Conservation (phyloP, 495 filamentous ascomycete species). For the Hyaloscypha variabilis region DNA sequence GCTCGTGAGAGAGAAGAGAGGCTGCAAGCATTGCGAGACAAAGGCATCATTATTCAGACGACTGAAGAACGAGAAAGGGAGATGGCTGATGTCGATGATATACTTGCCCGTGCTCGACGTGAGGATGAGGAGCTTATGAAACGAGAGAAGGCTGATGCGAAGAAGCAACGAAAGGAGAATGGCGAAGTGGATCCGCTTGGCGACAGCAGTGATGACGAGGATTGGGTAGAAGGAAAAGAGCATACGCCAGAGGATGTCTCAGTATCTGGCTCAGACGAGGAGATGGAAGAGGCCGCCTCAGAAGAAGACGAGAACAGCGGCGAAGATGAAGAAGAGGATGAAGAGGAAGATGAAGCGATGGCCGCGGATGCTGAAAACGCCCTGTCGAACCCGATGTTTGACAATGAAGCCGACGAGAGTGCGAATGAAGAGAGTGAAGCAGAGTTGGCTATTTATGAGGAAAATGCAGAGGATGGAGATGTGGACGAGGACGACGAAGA, state of each 20-base stretch:
- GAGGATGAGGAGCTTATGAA: slow-evolving; percentile 81
- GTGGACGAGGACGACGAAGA: slow-evolving; percentile 30
- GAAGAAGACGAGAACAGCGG: slow-evolving; percentile 36
- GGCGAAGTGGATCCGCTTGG: slow-evolving; percentile 54
- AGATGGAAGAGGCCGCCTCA: slow-evolving; percentile 31
- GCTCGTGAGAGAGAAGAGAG: slow-evolving; percentile 74
- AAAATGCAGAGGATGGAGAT: slow-evolving; percentile 22
- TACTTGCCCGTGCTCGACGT: slow-evolving; percentile 79
- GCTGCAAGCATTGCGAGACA: slow-evolving; percentile 72
- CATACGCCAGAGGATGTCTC: slow-evolving; percentile 42
- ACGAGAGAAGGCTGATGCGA: slow-evolving; percentile 71
- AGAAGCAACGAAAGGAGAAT: slow-evolving; percentile 56
- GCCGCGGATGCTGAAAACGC: slow-evolving; percentile 48
- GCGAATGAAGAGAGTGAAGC: slow-evolving; percentile 42
- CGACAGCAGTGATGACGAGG: slow-evolving; percentile 52
- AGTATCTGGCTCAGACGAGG: slow-evolving; percentile 32
- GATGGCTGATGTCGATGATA: slow-evolving; percentile 79
- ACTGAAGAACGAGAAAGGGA: slow-evolving; percentile 82
- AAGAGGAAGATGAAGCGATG: slow-evolving; percentile 50
- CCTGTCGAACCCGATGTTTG: slow-evolving; percentile 33
- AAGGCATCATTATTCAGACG: slow-evolving; percentile 82
- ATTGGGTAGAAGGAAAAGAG: slow-evolving; percentile 48
- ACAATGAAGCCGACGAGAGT: slow-evolving; percentile 44
- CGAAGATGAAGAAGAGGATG: slow-evolving; percentile 66
- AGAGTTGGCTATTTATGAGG: slow-evolving; percentile 29